These are phyloP conservation scores for Quercus alba DNA, from an alignment of 306 rosid species.

Conservation along the genomic window DNA sequence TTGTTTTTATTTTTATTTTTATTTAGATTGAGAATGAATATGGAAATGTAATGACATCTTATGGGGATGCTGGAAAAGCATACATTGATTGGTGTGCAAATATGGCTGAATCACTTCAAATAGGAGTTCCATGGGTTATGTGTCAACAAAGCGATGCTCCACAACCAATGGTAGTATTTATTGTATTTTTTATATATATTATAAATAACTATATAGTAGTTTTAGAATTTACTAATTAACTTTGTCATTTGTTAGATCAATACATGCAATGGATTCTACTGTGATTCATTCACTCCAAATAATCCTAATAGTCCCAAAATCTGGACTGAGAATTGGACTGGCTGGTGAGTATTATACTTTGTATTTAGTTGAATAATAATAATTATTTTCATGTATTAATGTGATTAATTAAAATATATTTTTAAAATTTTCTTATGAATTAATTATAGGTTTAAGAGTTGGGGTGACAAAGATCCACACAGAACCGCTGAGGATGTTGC, in stretches of 20 bases:
- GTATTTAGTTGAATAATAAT: not conserved
- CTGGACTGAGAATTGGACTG: conserved; percentile 37
- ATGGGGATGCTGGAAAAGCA: conserved; percentile 15
- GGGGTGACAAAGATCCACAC: conserved; percentile 24
- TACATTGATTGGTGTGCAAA: conserved; percentile 26
- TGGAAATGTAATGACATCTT: conserved; percentile 38
- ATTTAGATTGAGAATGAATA: conserved; percentile 54
- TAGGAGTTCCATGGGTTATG: conserved; percentile 34
- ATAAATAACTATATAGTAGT: too few relatives aligned
- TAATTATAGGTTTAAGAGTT: not conserved
- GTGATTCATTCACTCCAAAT: conserved; percentile 20
- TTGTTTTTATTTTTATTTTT: not conserved
- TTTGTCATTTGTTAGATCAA: conserved; percentile 1
- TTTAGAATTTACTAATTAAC: too few relatives aligned
- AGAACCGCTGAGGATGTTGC: conserved; percentile 27
- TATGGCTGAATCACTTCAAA: conserved; percentile 11
- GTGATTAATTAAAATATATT: not conserved
- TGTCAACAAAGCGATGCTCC: conserved; percentile 31
- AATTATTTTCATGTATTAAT: not conserved
- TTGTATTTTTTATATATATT: too few relatives aligned
- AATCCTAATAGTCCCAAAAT: conserved; percentile 21
- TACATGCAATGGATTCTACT: conserved; percentile 35
- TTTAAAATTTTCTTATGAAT: not conserved
- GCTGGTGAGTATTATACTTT: not conserved
- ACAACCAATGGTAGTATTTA: not conserved